Percentiles rank a stretch among this genome's conserved stretches.
Evolutionary conservation across 768 basidiomycete genomes (phyloP).

Genomic region (Leucosporidium scottii): DNA sequence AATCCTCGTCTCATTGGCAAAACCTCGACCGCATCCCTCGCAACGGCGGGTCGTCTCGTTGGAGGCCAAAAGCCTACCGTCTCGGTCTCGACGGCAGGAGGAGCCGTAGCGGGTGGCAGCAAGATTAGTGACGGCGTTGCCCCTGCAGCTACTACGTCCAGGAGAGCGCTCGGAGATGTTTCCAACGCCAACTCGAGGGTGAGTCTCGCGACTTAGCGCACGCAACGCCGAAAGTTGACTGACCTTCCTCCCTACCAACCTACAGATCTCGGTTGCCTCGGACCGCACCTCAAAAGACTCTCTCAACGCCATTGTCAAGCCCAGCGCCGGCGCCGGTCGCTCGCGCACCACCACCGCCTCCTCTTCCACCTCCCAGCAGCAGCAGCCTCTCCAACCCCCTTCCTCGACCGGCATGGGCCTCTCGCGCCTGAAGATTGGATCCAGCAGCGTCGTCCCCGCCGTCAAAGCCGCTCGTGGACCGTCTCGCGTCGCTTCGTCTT

Average conservation of each 20-base stretch:
- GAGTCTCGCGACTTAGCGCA: not conserved
- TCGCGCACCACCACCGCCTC: slow-evolving; percentile 19
- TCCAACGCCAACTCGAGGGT: slow-evolving; percentile 18
- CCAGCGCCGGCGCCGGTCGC: slow-evolving; percentile 6
- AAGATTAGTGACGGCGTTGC: slow-evolving; percentile 1
- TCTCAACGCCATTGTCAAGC: slow-evolving; percentile 9
- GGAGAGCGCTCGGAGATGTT: slow-evolving; percentile 23
- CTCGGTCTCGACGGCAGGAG: not conserved
- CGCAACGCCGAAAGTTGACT: not conserved
- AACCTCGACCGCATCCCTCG: not conserved
- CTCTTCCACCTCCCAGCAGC: not conserved
- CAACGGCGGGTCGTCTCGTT: not conserved
- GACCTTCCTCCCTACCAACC: not conserved
- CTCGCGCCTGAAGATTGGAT: slow-evolving; percentile 16
- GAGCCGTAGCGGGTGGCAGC: not conserved
- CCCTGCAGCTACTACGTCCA: not conserved
- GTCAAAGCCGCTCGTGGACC: not conserved
- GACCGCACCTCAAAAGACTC: slow-evolving; percentile 25
- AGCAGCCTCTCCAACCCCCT: slow-evolving; percentile 14
- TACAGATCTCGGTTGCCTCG: not conserved
- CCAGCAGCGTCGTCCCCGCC: not conserved
- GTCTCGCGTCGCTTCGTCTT: slow-evolving; percentile 7
- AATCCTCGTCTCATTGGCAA: slow-evolving; percentile 5
- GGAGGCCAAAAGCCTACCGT: not conserved
- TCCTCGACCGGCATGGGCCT: slow-evolving; percentile 28